Evolutionary conservation across 2,329 filamentous ascomycete genomes (phyloP), one percentile per base, ranked within the genome.

Genomic region (Scopulariopsis brevicaulis): DNA sequence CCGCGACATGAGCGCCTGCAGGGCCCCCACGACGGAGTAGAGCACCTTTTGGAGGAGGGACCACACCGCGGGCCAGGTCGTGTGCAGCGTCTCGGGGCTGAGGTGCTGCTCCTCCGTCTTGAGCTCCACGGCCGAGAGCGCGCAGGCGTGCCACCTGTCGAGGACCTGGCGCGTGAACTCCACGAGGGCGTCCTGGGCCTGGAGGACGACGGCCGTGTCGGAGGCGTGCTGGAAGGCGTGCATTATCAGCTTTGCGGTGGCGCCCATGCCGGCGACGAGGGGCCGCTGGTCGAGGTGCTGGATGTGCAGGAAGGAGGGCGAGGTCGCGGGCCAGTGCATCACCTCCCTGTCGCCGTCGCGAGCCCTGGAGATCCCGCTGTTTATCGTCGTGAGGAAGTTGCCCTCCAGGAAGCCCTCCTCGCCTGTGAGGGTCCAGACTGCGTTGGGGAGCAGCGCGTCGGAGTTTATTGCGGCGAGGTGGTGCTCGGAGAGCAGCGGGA

Each of bases 321-420:
- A 83, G 10, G 70, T 70, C 11, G 73, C 71, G 25, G 77, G 72
- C 89, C 90, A 96, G 54, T 80, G 54, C 25, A 51, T 54, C 46
- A 22, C 24, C 14, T n/a, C 56, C 46, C 4, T 10, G 20, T 50
- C 46, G 20, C 46, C 46, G 35, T 25, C 56, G 55, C 18, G 60
- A 46, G 51, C 28, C 51, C 51, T 52, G 40, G 32, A 46, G 20
- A 69, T 61, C 34, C 64, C 64, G 8, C 61, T 65, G 18, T 67
- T 64, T 60, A 95, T 81, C 0, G 79, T 78, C 1, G 79, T 80
- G 3, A 96, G 74, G 62, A 96, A 93, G 62, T 88, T 85, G 0
- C 86, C 90, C 20, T 85, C 83, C 62, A 86, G 82, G 55, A 95
- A 84, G 1, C 90, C 90, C 65, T 92, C 86, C 0, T 76, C 77